phyloP scores from a whole-genome alignment of 352 stramenopile species.

The Pythium dissimile region DNA sequence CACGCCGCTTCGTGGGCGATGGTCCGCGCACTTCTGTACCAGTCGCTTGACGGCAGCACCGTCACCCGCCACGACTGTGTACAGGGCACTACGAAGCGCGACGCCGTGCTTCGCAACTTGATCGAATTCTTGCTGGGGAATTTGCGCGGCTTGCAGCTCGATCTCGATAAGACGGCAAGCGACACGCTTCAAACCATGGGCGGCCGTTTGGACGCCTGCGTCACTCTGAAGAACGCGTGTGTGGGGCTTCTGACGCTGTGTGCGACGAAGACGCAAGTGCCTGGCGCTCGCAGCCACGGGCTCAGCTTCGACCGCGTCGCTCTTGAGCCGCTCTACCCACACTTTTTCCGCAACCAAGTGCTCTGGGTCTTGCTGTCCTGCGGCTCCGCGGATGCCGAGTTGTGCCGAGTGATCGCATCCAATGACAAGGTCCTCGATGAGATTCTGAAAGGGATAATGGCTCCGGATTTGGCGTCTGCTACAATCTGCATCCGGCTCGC shows the following conservation, averaged over 20 bases:
- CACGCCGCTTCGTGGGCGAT: constrained; percentile 78
- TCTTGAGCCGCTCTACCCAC: constrained; percentile 32
- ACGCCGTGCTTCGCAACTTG: constrained; percentile 41
- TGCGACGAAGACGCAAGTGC: constrained; percentile 14
- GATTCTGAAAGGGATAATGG: constrained; percentile 61
- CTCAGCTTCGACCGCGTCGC: background rate
- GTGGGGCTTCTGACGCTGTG: constrained; percentile 70
- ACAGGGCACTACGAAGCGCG: constrained; percentile 10
- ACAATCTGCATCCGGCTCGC: constrained; percentile 80
- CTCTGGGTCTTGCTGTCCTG: constrained; percentile 72
- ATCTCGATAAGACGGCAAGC: constrained; percentile 10
- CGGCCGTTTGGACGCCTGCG: constrained; percentile 21
- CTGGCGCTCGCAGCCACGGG: background rate
- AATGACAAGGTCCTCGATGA: constrained; percentile 54
- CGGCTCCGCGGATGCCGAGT: constrained; percentile 54
- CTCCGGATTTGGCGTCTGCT: constrained; percentile 53
- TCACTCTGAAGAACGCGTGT: constrained; percentile 60
- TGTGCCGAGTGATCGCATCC: constrained; percentile 56
- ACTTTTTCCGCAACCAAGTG: constrained; percentile 78
- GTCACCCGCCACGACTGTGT: too few species aligned
- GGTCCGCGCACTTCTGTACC: constrained; percentile 76
- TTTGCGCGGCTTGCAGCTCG: constrained; percentile 36
- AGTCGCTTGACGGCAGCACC: constrained; percentile 41
- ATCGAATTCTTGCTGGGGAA: constrained; percentile 68
- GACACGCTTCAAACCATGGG: constrained; percentile 3